phyloP scores from a whole-genome alignment of 1,284 basidiomycete species.

The Moniliophthora roreri region DNA sequence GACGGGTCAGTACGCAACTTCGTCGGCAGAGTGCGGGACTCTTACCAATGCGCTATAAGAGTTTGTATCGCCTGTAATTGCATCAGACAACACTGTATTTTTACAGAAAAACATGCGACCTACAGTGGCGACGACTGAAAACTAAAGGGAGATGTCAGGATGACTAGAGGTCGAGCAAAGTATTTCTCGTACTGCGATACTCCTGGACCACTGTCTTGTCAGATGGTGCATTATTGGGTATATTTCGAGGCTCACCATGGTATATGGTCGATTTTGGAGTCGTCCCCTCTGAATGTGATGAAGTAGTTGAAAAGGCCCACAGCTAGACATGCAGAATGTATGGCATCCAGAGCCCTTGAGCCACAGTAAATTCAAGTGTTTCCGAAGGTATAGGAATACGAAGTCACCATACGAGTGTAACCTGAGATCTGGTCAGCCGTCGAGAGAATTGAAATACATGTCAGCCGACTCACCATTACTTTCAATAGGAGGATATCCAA shows the following conservation, averaged over 20 bases:
- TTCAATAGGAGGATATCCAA: constrained; percentile 32
- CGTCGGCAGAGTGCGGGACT: not conserved
- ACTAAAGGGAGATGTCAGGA: not conserved
- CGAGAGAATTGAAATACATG: not conserved
- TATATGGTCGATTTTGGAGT: constrained; percentile 29
- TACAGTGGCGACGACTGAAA: constrained; percentile 44
- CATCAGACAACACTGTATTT: not conserved
- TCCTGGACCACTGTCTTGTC: constrained; percentile 26
- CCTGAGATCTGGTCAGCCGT: constrained; percentile 17
- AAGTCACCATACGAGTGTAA: constrained; percentile 27
- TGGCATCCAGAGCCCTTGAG: constrained; percentile 36
- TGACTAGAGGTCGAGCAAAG: not conserved
- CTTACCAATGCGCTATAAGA: constrained; percentile 39
- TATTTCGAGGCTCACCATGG: constrained; percentile 30
- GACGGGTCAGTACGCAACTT: constrained; percentile 1
- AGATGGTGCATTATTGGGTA: not conserved
- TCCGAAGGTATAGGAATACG: not conserved
- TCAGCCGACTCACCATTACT: constrained; percentile 30
- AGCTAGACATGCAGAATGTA: constrained; percentile 36
- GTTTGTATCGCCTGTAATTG: constrained; percentile 33
- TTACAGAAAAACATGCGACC: constrained; percentile 9
- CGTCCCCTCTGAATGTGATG: constrained; percentile 36
- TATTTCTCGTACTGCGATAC: constrained; percentile 37
- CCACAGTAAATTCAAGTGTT: not conserved
- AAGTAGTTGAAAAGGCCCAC: constrained; percentile 38